Base-by-base conservation (phyloP, 2,329 filamentous ascomycete genomes). In the Hypocreales sp. region DNA sequence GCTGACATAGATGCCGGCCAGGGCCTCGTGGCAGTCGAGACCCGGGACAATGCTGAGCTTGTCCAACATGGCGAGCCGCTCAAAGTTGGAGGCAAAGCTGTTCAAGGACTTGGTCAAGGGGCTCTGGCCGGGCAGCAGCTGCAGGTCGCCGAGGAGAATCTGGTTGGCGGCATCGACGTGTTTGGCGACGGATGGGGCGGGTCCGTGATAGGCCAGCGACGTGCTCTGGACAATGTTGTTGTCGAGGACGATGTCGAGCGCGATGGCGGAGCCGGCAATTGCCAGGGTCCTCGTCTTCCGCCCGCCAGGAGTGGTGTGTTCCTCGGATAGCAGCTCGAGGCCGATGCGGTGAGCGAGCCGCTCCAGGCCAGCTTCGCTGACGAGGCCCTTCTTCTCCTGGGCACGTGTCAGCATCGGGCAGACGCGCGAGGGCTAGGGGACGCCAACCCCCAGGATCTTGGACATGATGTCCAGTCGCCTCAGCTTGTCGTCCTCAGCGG, bases 331-430 rank as follows among this genome's bases (percentile, higher is more conserved):
- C 30, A 61, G 64, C 34, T 77, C 73, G 21, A 79, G 55, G n/a
- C 76, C 78, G 29, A 76, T 61, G 29, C 70, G 62, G 40, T 69
- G 67, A 7, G 72, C 76, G 17, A 87, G 55, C 29, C 78, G 64
- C 46, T 79, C 72, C n/a, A 90, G 59, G 3, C 78, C 78, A 17
- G 78, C 72, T 41, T 81, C 76, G 38, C 78, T 81, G 20, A 87
- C 72, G 22, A 73, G 56, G 4, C 77, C 77, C 35, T 69, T 68
- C 39, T 50, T 56, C 31, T 59, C 51, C 46, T 55, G 18, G 7
- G 22, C 14, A n/a, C 20, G 6, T 24, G 25, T 40, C 28, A 30
- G 28, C n/a, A n/a, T n/a, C n/a, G 36, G 38, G 11, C 16, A 29
- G 11, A 7, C 10, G n/a, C 5, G 5, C 5, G 4, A 20, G 4